These are phyloP conservation scores for Podospora conica DNA, from an alignment of 495 filamentous ascomycete genomes.

Conservation along the genomic window DNA sequence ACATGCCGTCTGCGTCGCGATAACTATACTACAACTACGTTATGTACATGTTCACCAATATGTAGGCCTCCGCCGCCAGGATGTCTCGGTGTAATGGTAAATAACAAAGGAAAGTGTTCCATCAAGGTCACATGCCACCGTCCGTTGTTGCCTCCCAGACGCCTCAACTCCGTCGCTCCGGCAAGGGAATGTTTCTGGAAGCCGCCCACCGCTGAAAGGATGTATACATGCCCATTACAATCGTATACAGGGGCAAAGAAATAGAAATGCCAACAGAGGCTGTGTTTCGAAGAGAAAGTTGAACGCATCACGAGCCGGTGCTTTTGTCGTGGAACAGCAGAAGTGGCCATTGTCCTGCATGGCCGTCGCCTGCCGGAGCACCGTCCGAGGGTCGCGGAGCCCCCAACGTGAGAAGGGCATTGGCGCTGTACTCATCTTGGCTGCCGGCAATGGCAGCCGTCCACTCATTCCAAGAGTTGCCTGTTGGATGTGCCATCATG, in stretches of 20 bases:
- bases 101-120: background rate
- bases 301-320: background rate
- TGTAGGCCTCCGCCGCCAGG: background rate
- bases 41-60: background rate
- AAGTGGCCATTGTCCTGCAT: slow-evolving; percentile 27
- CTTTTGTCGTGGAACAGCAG: slow-evolving; percentile 23
- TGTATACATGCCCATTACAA: background rate
- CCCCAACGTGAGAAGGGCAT: slow-evolving; percentile 37
- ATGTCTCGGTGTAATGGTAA: background rate
- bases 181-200: background rate
- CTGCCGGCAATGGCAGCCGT: slow-evolving; percentile 41
- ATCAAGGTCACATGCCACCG: background rate
- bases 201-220: background rate
- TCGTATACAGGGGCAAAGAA: background rate
- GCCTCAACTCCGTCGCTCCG: background rate
- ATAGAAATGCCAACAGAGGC: background rate
- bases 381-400: slow-evolving; percentile 16
- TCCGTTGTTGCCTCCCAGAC: background rate
- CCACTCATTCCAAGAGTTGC: slow-evolving; percentile 45
- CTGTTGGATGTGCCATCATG: slow-evolving; percentile 14
- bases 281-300: background rate
- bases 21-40: background rate
- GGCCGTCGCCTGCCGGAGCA: slow-evolving; percentile 6
- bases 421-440: slow-evolving; percentile 41
- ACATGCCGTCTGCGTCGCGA: background rate